Base-by-base conservation (phyloP, 2,329 filamentous ascomycete genomes). In the Xylariaceae sp. region DNA sequence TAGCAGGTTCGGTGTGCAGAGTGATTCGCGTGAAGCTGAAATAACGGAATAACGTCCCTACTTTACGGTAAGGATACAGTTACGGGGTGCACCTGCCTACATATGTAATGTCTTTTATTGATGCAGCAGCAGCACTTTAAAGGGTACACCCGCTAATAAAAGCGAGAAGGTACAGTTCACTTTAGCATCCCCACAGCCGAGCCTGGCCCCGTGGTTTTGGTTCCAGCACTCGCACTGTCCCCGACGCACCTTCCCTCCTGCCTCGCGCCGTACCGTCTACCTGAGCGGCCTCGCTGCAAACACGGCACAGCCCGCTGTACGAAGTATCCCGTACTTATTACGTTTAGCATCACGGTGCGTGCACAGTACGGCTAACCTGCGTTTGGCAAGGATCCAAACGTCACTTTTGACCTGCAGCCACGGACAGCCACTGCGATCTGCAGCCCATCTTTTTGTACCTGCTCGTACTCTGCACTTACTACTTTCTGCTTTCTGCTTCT, bases 401-500 rank as follows among this genome's bases (percentile, higher is more conserved):
- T 70, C 68, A 69, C 67, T 62, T 60, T 64, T 60, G 56, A 63
- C 61, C 63, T 66, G 64, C 64, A 67, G 63, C 64, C 65, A 63
- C 60, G 64, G 48, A 57, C 53, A 59, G 53, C 62, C 57, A 64
- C 23, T 30, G 23, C 66, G 58, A 60, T 63, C 65, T 64, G 58
- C 62, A 53, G 60, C 55, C 64, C 61, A 61, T 61, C 54, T 55
- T 60, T 53, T 60, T 59, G 42, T 13, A 45, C 42, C 37, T 42
- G 13, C 37, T 42, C 13, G 13, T 13, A 42, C 37, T 10, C 37
- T 42, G 37, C 37, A 9, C 13, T 13, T 42, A 55, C 23, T 30
- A 30, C 23, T 30, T 30, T 30, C 23, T 30, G 23, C 23, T 30
- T 30, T 30, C 23, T 30, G 23, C 23, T 30, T 30, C 23, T 5